Evolutionary conservation across 1,284 basidiomycete species (phyloP).

Genomic region (Pyrrhoderma noxium): DNA sequence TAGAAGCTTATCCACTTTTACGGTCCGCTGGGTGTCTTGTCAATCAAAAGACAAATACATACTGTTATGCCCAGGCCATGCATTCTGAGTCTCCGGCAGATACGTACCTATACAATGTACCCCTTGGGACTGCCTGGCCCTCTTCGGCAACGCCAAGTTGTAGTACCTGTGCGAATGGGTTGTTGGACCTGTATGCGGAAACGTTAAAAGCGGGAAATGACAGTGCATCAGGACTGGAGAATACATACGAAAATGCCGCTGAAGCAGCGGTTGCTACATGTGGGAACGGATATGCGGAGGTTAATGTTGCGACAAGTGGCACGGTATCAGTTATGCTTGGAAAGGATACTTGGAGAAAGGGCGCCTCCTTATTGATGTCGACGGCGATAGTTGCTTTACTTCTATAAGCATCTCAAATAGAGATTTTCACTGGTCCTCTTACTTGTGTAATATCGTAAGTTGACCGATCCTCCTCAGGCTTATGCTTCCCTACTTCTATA

Average conservation of each 20-base stretch:
- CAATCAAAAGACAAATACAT: constrained; percentile 47
- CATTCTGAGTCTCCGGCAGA: constrained; percentile 47
- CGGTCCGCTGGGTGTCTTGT: constrained; percentile 47
- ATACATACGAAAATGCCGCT: constrained; percentile 16
- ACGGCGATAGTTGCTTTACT: too few relatives aligned
- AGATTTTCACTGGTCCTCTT: too few relatives aligned
- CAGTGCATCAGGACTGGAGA: constrained; percentile 10
- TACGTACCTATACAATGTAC: constrained; percentile 59
- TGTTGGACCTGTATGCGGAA: constrained; percentile 44
- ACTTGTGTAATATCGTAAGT: too few relatives aligned
- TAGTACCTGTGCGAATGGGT: constrained; percentile 46
- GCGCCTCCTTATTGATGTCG: too few relatives aligned
- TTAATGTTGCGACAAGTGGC: constrained; percentile 8
- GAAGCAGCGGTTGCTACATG: constrained; percentile 4
- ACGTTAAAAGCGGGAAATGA: constrained; percentile 22
- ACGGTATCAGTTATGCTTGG: neutral
- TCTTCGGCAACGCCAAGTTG: constrained; percentile 43
- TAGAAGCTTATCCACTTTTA: constrained; percentile 53
- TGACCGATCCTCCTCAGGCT: too few relatives aligned
- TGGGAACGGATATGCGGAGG: constrained; percentile 13
- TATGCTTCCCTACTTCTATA: too few relatives aligned
- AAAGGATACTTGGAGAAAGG: too few relatives aligned
- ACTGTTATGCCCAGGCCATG: constrained; percentile 65
- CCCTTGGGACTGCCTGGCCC: constrained; percentile 47
- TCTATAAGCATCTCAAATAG: too few relatives aligned